Conservation (phyloP, 2,329 filamentous ascomycete genomes). For the Colletotrichum chlorophyti region DNA sequence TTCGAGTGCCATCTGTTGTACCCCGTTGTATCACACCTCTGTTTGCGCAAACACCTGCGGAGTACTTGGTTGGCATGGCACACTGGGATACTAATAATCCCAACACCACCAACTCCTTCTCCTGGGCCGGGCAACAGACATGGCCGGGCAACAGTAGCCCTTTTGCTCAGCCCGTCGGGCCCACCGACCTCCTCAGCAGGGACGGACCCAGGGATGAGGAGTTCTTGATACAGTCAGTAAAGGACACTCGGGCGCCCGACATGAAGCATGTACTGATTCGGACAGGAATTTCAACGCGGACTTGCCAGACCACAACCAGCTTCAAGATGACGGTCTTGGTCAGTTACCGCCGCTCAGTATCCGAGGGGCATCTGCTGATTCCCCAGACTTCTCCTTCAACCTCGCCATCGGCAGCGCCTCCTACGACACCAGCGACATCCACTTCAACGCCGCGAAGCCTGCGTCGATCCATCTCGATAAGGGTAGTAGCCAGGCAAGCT, state of each 20-base stretch:
- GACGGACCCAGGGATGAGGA: not conserved
- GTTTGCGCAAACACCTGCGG: no score
- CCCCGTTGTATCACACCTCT: no score
- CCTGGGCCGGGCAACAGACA: constrained; percentile 13
- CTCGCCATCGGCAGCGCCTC: not conserved
- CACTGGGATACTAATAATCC: not conserved
- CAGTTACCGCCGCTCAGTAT: not conserved
- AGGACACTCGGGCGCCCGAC: not conserved
- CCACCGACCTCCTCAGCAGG: not conserved
- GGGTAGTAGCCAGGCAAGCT: constrained; percentile 16
- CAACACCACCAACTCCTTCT: not conserved
- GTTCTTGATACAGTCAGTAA: constrained; percentile 8
- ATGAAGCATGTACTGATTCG: not conserved
- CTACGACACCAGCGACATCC: not conserved
- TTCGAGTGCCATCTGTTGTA: no score
- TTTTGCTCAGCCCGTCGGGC: not conserved
- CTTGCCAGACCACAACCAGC: not conserved
- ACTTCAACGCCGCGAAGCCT: not conserved
- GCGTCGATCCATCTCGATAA: not conserved
- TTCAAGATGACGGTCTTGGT: not conserved
- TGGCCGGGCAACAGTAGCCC: not conserved
- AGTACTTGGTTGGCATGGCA: constrained; percentile 14
- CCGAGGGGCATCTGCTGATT: not conserved
- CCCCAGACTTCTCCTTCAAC: constrained; percentile 9
- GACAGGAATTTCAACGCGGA: constrained; percentile 11